Base-by-base conservation (phyloP, 805 yeast species). In the Dipodascopsis uninucleata region DNA sequence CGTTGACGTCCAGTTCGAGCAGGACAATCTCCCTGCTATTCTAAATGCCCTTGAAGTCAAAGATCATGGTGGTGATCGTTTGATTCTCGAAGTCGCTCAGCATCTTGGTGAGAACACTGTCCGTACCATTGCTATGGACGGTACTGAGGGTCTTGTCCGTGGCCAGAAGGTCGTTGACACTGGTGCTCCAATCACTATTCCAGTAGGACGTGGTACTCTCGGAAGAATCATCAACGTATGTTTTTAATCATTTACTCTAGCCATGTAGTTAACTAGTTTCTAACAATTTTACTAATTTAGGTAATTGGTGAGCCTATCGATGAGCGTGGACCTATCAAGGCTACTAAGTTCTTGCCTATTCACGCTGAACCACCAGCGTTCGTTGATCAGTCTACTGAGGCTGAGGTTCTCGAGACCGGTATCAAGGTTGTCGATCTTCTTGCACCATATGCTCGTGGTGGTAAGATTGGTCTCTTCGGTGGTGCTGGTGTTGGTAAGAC, bases 401-500 rank as follows among this genome's bases (percentile, higher is more conserved):
- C 98, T 58, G 97, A 93, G 81, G 89, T 93, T 66, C 82, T 93
- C 70, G 98, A 89, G 79, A 90, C 98, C 59, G 84, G 98, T 87
- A 90, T 90, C 72, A 90, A 90, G 82, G 98, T 90, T 74, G 98
- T 90, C 77, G 98, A 90, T 72, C 79, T 90, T 70, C 81, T 90
- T 62, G 98, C 98, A 63, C 98, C 98, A 64, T 90, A 90, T 79
- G 97, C 98, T 71, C 88, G 97, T 86, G 98, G 98, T 86, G 98
- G 98, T 86, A 90, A 90, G 83, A 90, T 90, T 87, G 98, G 98
- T 83, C 82, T 90, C 70, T 90, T 90, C 85, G 98, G 98, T 80
- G 98, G 98, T 90, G 98, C 98, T 74, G 98, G 98, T 90, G 98
- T 90, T 85, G 98, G 98, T 78, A 90, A 90, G 77, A 90, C 98